These are phyloP conservation scores for Calycina herbarum DNA, from an alignment of 2,329 filamentous ascomycete genomes.

Conservation along the genomic window DNA sequence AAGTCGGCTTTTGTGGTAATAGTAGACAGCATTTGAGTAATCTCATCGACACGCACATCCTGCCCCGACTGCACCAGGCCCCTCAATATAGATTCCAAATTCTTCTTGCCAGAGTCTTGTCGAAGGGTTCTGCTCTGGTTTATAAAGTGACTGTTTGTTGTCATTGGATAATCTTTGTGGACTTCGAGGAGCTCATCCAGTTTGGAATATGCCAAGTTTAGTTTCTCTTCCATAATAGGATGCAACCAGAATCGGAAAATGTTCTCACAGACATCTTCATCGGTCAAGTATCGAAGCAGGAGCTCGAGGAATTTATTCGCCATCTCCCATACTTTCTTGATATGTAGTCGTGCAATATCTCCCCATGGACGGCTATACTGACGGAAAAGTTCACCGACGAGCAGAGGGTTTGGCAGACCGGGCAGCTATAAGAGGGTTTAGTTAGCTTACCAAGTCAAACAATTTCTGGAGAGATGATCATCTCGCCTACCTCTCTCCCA, in stretches of 20 bases:
- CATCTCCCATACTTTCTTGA: constrained; percentile 38
- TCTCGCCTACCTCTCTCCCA: constrained; percentile 2
- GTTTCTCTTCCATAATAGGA: constrained; percentile 42
- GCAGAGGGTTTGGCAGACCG: constrained; percentile 58
- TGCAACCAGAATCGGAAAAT: constrained; percentile 43
- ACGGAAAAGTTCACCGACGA: constrained; percentile 59
- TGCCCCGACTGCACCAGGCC: neutral
- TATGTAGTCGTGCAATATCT: constrained; percentile 39
- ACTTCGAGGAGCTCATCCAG: constrained; percentile 47
- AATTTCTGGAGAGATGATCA: too few species aligned
- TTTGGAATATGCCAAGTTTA: constrained; percentile 42
- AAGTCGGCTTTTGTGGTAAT: constrained; percentile 8
- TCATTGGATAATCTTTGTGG: constrained; percentile 50
- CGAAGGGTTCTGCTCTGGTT: constrained; percentile 18
- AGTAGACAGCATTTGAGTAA: neutral
- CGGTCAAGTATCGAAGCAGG: constrained; percentile 41
- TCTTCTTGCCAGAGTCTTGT: constrained; percentile 17
- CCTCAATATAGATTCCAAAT: neutral
- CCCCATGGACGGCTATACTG: constrained; percentile 59
- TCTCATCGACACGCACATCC: neutral
- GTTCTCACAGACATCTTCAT: constrained; percentile 41
- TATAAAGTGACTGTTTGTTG: constrained; percentile 25
- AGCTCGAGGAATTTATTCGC: constrained; percentile 40
- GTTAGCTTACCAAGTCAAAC: constrained; percentile 42
- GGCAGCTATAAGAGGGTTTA: constrained; percentile 52